phyloP scores from a whole-genome alignment of 2,329 filamentous ascomycete genomes.

The Aspergillus ochraceus region DNA sequence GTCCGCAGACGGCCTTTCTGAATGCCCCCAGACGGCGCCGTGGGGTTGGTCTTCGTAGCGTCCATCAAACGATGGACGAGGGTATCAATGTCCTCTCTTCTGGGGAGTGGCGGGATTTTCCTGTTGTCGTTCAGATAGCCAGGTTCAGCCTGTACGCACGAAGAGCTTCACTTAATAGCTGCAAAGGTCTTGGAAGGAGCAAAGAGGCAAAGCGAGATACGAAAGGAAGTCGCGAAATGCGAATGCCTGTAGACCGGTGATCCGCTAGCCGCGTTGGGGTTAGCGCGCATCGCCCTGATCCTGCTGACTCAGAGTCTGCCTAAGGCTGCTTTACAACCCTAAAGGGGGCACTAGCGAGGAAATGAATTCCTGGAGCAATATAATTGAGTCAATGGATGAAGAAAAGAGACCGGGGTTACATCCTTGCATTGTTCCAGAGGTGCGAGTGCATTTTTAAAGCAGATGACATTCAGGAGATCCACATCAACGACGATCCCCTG shows the following conservation, averaged over 20 bases:
- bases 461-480: no score
- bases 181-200: no score
- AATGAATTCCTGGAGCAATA: no score
- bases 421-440: no score
- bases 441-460: no score
- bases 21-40: background rate
- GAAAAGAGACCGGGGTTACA: no score
- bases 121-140: background rate
- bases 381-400: no score
- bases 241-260: background rate
- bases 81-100: background rate
- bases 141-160: background rate
- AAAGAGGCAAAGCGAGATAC: background rate
- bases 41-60: background rate
- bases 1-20: conserved; percentile 1
- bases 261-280: background rate
- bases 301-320: background rate
- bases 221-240: background rate
- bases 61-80: background rate
- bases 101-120: background rate
- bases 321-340: background rate
- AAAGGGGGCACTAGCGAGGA: no score
- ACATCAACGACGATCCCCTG: no score
- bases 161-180: background rate
- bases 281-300: background rate